Evolutionary conservation across 2,329 filamentous ascomycete species (phyloP), one percentile per base, ranked within the genome.

Genomic region (Aspergillus carbonarius): DNA sequence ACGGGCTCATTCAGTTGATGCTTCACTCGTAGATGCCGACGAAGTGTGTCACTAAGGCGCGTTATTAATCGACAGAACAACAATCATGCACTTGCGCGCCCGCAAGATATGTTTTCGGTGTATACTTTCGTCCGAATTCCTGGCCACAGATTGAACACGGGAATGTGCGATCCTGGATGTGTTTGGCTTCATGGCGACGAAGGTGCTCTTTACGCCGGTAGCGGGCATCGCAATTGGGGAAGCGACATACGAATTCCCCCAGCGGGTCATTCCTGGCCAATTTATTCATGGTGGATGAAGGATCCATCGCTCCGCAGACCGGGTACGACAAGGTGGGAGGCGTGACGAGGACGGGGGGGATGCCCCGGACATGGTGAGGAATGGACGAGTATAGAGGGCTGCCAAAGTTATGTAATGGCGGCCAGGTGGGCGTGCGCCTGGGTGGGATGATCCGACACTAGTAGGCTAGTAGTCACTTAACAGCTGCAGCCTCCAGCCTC

Each of bases 201-300:
- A 71, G 50, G 42, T 72, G 69, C 51, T 68, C 64, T 52, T 64
- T 71, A 6, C 66, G 68, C 40, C 46, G 62, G 25, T 71, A 71
- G 6, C 56, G 66, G 1, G 64, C 64, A 17, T 48, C 62, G 50
- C 68, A 69, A 17, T 42, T 42, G 18, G 39, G 39, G 18, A 42
- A 42, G 39, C 39, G 39, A 42, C 39, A 42, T 18, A 42, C 18
- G 18, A 42, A 42, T 9, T 42, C 39, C 18, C 39, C 39, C 39
- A 42, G 39, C 39, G 39, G 13, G 18, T 42, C 39, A 42, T 42
- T 42, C 39, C 39, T 23, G 18, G 39, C 13, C 5, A 42, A 42
- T 42, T 42, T 42, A 23, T 42, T 20, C 39, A 42, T 42, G 39
- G 18, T 13, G 18, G 39, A 10, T 2, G 39, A 40, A n/a, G 39